Evolutionary conservation across 768 basidiomycete species (phyloP), one percentile per base, ranked within the genome.

Genomic region (Gymnopilus junonius): DNA sequence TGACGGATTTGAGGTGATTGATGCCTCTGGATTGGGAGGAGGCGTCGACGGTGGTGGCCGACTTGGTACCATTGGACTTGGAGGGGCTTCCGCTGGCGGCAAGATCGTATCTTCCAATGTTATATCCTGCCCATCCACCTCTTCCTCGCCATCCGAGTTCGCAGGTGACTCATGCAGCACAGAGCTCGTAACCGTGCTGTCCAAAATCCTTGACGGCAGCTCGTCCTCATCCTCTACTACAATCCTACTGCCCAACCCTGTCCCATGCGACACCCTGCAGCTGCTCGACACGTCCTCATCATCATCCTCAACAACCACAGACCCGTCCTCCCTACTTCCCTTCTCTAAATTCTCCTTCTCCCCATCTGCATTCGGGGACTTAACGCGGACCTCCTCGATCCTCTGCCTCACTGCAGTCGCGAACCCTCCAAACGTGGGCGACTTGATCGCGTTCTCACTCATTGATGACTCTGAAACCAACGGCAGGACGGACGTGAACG

Each of bases 211-310:
- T 8, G 72, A 73, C 32, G 73, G 73, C 55, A 74, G 67, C 58
- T 80, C 77, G 59, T 84, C 82, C 12, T 82, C 80, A 51, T 85
- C 83, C 23, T 82, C 82, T 6, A 83, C 73, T 0, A 83, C 80
- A 55, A 85, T 80, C n/a, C 77, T 69, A 40, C 71, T 71, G 48
- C 67, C 78, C 51, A 64, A 64, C 55, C 66, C 74, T 14, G 55
- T 66, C 14, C 58, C 62, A 12, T 61, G 62, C 27, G 29, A 55
- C 12, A 55, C 58, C 15, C 66, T 40, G 27, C 31, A 43, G 12
- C 31, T 20, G 5, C 17, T 43, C 23, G 43, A 34, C 35, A 7
- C 14, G 1, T 55, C 54, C 27, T n/a, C n/a, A n/a, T n/a, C n/a
- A n/a, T 27, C 27, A 14, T 31, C 35, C 11, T 40, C n/a, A 0